phyloP scores from a whole-genome alignment of 2,329 filamentous ascomycete genomes.

The Xylariaceae sp. region DNA sequence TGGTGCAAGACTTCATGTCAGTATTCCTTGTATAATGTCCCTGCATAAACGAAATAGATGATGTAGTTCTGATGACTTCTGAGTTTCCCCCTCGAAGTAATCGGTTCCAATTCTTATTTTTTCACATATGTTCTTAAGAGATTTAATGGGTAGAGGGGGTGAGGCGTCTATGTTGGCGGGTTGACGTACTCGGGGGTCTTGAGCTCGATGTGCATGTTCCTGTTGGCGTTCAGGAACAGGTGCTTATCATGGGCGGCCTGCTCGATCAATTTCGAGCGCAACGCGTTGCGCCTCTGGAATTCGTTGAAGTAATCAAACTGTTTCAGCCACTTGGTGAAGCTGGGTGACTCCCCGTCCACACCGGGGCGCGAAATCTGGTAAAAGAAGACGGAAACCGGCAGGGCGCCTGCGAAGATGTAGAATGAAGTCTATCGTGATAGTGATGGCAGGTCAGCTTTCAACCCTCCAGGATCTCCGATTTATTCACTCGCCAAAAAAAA shows the following conservation, averaged over 20 bases:
- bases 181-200: constrained; percentile 52
- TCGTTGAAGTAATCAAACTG: constrained; percentile 43
- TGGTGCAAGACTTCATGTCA: constrained; percentile 1
- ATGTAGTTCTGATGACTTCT: background rate
- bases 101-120: background rate
- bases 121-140: background rate
- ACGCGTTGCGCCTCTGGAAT: constrained; percentile 44
- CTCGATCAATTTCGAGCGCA: constrained; percentile 47
- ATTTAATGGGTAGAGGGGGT: no score
- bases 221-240: constrained; percentile 44
- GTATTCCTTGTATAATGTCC: constrained; percentile 6
- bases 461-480: background rate
- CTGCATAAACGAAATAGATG: background rate
- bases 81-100: background rate
- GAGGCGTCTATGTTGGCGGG: background rate
- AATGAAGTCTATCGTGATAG: constrained; percentile 40
- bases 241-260: constrained; percentile 55
- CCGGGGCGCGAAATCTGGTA: constrained; percentile 47
- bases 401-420: constrained; percentile 40
- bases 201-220: constrained; percentile 46
- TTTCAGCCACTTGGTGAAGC: constrained; percentile 41
- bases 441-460: background rate
- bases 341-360: constrained; percentile 46
- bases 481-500: background rate
- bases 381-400: constrained; percentile 40